These are phyloP conservation scores for Caryopteris hybrid DNA, from an alignment of 305 asterid genomes.

Conservation along the genomic window DNA sequence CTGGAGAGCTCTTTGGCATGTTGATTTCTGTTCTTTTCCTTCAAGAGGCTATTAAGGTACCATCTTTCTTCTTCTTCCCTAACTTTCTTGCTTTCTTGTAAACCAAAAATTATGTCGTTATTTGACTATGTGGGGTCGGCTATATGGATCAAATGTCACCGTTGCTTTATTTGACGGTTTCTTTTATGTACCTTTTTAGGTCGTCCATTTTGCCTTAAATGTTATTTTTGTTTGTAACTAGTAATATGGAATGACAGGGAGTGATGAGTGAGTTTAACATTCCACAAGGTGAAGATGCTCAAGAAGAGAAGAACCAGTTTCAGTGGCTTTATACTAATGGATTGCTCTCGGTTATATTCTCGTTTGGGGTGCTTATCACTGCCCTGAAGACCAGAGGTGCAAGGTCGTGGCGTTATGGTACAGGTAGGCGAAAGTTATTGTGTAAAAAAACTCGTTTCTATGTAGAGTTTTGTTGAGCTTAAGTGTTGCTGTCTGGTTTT, in stretches of 20 bases:
- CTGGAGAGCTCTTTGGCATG: conserved; percentile 93
- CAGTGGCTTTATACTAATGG: conserved; percentile 76
- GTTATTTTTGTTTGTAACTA: neutral
- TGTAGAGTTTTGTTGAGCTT: neutral
- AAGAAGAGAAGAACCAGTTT: conserved; percentile 34
- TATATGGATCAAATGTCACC: too few relatives aligned
- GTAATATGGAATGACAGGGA: conserved; percentile 36
- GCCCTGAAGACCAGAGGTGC: conserved; percentile 55
- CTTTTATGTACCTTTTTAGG: too few relatives aligned
- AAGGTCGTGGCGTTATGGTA: conserved; percentile 73
- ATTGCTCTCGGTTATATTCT: conserved; percentile 60
- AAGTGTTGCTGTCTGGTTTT: neutral
- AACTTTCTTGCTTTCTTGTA: neutral
- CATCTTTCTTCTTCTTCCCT: neutral
- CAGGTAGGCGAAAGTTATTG: conserved; percentile 34
- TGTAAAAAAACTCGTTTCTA: neutral
- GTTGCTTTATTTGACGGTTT: neutral
- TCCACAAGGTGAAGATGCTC: conserved; percentile 44
- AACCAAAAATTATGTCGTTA: too few relatives aligned
- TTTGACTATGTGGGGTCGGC: too few relatives aligned
- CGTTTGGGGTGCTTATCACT: conserved; percentile 55
- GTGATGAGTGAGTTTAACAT: conserved; percentile 49
- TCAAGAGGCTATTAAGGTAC: conserved; percentile 84
- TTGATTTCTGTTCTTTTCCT: conserved; percentile 63
- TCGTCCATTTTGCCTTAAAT: too few relatives aligned